These are phyloP conservation scores for Cyclotella sp. DNA, from an alignment of 108 stramenopile species.

Conservation along the genomic window DNA sequence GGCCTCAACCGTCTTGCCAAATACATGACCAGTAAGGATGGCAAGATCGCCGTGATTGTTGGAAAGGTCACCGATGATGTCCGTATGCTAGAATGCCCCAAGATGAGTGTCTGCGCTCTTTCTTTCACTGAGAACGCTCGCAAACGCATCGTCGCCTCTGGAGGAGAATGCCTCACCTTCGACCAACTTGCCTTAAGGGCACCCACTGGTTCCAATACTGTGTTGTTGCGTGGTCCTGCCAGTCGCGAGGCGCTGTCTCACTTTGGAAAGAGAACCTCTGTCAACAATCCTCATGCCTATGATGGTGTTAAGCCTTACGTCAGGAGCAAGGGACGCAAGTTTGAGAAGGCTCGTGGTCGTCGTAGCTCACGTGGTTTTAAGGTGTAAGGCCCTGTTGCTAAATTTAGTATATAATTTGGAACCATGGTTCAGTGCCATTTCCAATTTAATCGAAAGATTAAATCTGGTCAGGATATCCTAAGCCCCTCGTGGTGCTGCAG, in stretches of 20 bases:
- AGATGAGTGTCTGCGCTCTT: constrained; percentile 95
- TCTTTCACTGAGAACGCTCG: constrained; percentile 98
- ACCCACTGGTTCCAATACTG: constrained; percentile 96
- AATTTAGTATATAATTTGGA: constrained; percentile 8
- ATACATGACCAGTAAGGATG: constrained; percentile 98
- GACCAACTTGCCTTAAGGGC: constrained; percentile 98
- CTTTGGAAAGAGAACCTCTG: constrained; percentile 95
- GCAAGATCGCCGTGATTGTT: constrained; percentile 97
- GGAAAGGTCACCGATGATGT: constrained; percentile 99
- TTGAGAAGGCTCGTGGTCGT: constrained; percentile 99
- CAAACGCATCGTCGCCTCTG: constrained; percentile 97
- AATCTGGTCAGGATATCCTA: constrained; percentile 55
- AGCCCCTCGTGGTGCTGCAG: constrained; percentile 52
- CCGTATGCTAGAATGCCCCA: constrained; percentile 95
- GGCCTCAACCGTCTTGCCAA: constrained; percentile 92
- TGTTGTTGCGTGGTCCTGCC: constrained; percentile 98
- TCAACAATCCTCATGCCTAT: constrained; percentile 92
- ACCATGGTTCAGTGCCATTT: constrained; percentile 4
- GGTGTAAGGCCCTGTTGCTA: constrained; percentile 71
- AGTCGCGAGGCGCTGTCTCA: constrained; percentile 94
- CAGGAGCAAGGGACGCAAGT: constrained; percentile 99
- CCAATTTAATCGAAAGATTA: constrained; percentile 20
- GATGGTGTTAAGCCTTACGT: constrained; percentile 98
- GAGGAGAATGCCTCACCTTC: constrained; percentile 99
- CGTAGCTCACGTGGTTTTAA: constrained; percentile 98